Conservation (phyloP, 768 basidiomycete species). For the Tricholoma furcatifolium region DNA sequence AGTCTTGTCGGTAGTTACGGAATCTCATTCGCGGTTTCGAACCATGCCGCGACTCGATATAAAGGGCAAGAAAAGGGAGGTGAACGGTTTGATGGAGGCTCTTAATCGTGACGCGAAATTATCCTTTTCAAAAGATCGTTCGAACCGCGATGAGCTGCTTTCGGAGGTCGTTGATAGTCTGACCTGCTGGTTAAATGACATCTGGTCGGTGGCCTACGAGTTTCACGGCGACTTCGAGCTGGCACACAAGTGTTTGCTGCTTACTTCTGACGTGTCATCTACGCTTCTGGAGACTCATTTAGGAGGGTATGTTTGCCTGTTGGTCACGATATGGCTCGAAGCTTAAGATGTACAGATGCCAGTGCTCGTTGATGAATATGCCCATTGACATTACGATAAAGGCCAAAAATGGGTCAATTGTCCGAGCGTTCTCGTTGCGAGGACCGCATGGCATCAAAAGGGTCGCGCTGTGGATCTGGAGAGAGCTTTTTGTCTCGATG, state of each 20-base stretch:
- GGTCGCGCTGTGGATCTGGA: constrained; percentile 64
- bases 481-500: constrained; percentile 62
- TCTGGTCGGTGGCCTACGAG: constrained; percentile 65
- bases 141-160: constrained; percentile 53
- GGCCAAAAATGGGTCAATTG: constrained; percentile 35
- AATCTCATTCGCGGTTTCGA: constrained; percentile 34
- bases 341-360: constrained; percentile 40
- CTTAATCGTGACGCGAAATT: constrained; percentile 53
- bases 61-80: constrained; percentile 52
- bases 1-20: constrained; percentile 39
- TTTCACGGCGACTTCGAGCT: constrained; percentile 46
- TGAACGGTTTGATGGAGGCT: constrained; percentile 50
- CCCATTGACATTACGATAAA: constrained; percentile 46
- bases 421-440: constrained; percentile 48
- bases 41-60: constrained; percentile 51
- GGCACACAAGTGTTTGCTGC: constrained; percentile 59
- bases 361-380: constrained; percentile 48
- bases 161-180: constrained; percentile 55
- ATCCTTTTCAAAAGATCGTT: constrained; percentile 51
- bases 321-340: too few species aligned
- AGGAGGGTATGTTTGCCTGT: constrained; percentile 33
- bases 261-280: constrained; percentile 43
- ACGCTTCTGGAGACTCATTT: constrained; percentile 37
- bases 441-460: constrained; percentile 47
- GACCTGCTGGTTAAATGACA: constrained; percentile 57